Base-by-base conservation (phyloP, 352 stramenopile species). In the Achlya hypogyna region DNA sequence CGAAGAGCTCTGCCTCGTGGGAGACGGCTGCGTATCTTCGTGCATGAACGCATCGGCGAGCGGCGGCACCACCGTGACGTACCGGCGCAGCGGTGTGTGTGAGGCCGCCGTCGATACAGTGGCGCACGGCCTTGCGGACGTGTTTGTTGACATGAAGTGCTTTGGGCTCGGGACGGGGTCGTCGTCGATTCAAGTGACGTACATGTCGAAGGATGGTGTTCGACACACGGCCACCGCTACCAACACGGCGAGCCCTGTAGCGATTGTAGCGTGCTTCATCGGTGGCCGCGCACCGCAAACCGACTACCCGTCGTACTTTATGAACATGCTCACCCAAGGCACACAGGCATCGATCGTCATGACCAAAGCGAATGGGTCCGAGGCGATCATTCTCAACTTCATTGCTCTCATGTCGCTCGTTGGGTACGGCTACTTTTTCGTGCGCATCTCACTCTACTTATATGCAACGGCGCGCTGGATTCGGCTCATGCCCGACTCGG, bases 351-450 rank as follows among this genome's bases (percentile, higher is more conserved):
- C 49, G 29, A 54, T 54, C 49, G 49, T 54, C 6, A 54, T 54
- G 49, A 54, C 49, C 23, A 54, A 54, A 54, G 49, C 49, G 6
- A 54, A 54, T 16, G 49, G 49, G 6, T 16, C 8, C 49, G 49
- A 54, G 16, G 49, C 49, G 6, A 54, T 54, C 29, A 54, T 54
- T 16, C 49, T 54, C 23, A 54, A 54, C 29, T 54, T 54, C 29
- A 54, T 54, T 16, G 49, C 49, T 6, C 49, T 54, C 23, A 6
- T 54, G 6, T 54, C 49, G 23, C 29, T 54, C 23, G 23, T 16
- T 16, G 49, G 49, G 23, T 54, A 54, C 29, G 49, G 49, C 6
- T 54, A 54, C 29, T 54, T 54, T 16, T 54, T 54, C 16, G 23
- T 54, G 23, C 49, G 49, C 49, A 54, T 54, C 16, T 54, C 49